A percentile compares a stretch with the other conserved stretches of the same genome.
These are phyloP conservation scores for Sarocladium oryzae DNA, from an alignment of 2,329 filamentous ascomycete species.

Conservation along the genomic window DNA sequence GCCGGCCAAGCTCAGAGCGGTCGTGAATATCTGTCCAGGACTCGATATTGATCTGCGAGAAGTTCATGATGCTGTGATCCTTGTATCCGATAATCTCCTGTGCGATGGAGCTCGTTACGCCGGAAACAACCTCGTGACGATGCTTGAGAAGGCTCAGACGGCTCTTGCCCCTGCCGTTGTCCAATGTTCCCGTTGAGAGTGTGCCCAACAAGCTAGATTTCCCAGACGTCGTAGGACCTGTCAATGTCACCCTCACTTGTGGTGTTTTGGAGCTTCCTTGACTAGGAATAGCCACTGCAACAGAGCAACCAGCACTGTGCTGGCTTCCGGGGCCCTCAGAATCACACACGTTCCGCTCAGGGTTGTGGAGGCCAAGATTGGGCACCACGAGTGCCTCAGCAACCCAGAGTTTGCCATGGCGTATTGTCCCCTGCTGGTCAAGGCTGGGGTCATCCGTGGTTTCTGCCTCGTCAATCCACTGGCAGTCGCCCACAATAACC, in stretches of 20 bases:
- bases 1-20: conserved; percentile 61
- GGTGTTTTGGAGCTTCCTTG: conserved; percentile 51
- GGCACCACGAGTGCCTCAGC: conserved; percentile 87
- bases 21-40: conserved; percentile 95
- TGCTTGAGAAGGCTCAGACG: conserved; percentile 85
- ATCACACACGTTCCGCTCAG: no score
- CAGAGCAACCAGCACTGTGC: background rate
- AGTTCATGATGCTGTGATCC: conserved; percentile 62
- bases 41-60: conserved; percentile 76
- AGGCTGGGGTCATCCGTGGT: conserved; percentile 18
- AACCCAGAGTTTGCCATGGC: conserved; percentile 64
- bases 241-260: conserved; percentile 80
- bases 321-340: no score
- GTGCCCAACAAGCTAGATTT: conserved; percentile 90
- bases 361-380: conserved; percentile 40
- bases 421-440: conserved; percentile 16
- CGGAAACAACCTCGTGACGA: conserved; percentile 85
- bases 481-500: conserved; percentile 79
- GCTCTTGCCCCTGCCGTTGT: conserved; percentile 89
- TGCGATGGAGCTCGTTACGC: conserved; percentile 88
- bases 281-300: conserved; percentile 22
- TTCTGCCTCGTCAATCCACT: conserved; percentile 52
- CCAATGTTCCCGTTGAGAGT: conserved; percentile 76
- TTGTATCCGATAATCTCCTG: conserved; percentile 89
- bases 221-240: conserved; percentile 82